Evolutionary conservation across 2,329 filamentous ascomycete genomes (phyloP), one percentile per base, ranked within the genome.

Genomic region (Gnomoniopsis smithogilvyi): DNA sequence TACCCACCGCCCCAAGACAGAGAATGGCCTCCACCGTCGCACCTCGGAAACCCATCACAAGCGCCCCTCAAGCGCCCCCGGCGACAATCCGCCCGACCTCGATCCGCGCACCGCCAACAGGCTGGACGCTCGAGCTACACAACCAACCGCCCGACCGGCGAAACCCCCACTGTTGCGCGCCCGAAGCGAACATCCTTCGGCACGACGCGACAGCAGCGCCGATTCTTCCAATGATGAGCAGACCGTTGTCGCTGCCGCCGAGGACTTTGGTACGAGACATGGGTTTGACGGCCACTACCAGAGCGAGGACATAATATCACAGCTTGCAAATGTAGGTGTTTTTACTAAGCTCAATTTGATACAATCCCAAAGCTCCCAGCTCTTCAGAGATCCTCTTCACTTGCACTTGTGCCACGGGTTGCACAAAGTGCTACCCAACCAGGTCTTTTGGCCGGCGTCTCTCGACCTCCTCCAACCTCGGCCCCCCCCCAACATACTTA

Each of bases 271-370:
- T 8, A 81, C 81, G 72, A 85, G 93, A 51, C 93, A 97, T 76
- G 93, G 93, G 51, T 97, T 95, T 78, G 92, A 96, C 70, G 90
- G 93, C 66, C 92, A 96, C 73, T 92, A 96, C 71, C 90, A 92
- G 69, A 96, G 90, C 6, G 90, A 92, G 66, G 92, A 96, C 69
- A 93, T 96, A 68, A 89, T 96, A 67, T 89, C 90, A 59, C 84
- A 92, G 65, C 80, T 96, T 64, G 91, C 90, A 54, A 92, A 89
- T 70, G 89, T 92, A 76, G 77, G 87, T 81, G 65, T 52, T 24
- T 33, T 34, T 15, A n/a, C n/a, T 26, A 49, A 56, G 21, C 49
- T 58, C 62, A 19, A 50, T 50, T 60, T 34, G 6, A 17, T 17
- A 34, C 26, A 15, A 24, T 8, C 19, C 6, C 45, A 24, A 47